These are phyloP conservation scores for Xerocomellus chrysenteron DNA, from an alignment of 768 basidiomycete genomes.

Conservation along the genomic window DNA sequence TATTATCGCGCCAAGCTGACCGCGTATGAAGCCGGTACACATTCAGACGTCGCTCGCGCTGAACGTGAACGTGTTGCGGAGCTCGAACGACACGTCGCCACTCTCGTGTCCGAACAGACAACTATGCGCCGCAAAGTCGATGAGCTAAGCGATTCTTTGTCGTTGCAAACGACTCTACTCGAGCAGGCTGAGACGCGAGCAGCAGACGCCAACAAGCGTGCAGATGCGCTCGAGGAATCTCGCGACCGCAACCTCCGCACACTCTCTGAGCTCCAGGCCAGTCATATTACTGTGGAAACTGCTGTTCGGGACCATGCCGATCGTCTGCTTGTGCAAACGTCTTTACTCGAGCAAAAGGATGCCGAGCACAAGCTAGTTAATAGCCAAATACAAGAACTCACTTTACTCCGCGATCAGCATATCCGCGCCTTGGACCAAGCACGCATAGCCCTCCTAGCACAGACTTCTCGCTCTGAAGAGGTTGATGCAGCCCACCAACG, in stretches of 20 bases:
- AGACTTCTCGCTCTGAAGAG: constrained; percentile 76
- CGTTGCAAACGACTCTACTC: constrained; percentile 71
- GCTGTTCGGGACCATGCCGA: constrained; percentile 77
- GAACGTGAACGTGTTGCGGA: constrained; percentile 77
- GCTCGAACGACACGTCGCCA: constrained; percentile 69
- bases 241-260: constrained; percentile 64
- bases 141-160: constrained; percentile 71
- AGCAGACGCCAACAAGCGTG: constrained; percentile 69
- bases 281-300: constrained; percentile 56
- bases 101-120: constrained; percentile 60
- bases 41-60: constrained; percentile 62
- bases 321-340: constrained; percentile 68
- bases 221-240: constrained; percentile 68
- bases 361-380: constrained; percentile 69
- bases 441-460: constrained; percentile 69
- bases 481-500: constrained; percentile 71
- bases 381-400: constrained; percentile 70
- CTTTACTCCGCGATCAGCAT: constrained; percentile 75
- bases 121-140: constrained; percentile 67
- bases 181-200: constrained; percentile 81
- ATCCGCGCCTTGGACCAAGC: constrained; percentile 86
- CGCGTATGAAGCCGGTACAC: constrained; percentile 72
- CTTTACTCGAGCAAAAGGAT: constrained; percentile 72
- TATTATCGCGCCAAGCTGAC: constrained; percentile 95
- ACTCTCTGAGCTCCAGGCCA: constrained; percentile 69